Conservation (phyloP, 2,329 filamentous ascomycete genomes). For the Mycogone perniciosa region DNA sequence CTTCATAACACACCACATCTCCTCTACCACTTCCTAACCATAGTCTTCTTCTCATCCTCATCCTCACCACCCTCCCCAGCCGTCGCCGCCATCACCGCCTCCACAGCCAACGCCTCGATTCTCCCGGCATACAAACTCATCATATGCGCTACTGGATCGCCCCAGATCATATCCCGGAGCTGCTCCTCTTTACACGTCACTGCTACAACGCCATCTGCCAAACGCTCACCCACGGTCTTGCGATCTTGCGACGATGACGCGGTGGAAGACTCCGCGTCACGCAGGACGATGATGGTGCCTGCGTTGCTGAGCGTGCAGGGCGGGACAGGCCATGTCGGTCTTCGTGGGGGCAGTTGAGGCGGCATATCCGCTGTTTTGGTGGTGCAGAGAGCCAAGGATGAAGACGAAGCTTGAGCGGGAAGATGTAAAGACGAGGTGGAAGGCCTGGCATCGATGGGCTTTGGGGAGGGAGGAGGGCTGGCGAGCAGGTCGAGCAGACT, state of each 20-base stretch:
- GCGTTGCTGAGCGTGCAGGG: constrained; percentile 62
- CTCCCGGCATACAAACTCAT: constrained; percentile 72
- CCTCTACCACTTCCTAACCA: neutral
- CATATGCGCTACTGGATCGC: constrained; percentile 71
- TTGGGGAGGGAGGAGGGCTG: constrained; percentile 36
- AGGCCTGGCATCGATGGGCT: neutral
- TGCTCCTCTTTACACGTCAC: constrained; percentile 62
- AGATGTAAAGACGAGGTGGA: constrained; percentile 12
- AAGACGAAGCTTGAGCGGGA: constrained; percentile 7
- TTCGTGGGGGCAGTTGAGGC: constrained; percentile 11
- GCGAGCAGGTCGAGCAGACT: constrained; percentile 67
- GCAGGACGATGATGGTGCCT: constrained; percentile 61
- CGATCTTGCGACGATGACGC: constrained; percentile 31
- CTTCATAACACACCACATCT: neutral
- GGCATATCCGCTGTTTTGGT: neutral
- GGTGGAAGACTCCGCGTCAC: constrained; percentile 37
- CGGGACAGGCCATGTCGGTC: constrained; percentile 59
- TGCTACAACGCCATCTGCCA: constrained; percentile 59
- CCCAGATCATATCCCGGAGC: constrained; percentile 67
- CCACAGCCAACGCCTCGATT: constrained; percentile 64
- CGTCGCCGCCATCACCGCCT: constrained; percentile 32
- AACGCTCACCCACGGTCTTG: constrained; percentile 43
- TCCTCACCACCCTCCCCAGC: neutral
- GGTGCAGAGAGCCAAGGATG: constrained; percentile 13
- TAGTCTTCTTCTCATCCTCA: neutral